Conservation (phyloP, 2,329 filamentous ascomycete species). For the Penicillium sp. region DNA sequence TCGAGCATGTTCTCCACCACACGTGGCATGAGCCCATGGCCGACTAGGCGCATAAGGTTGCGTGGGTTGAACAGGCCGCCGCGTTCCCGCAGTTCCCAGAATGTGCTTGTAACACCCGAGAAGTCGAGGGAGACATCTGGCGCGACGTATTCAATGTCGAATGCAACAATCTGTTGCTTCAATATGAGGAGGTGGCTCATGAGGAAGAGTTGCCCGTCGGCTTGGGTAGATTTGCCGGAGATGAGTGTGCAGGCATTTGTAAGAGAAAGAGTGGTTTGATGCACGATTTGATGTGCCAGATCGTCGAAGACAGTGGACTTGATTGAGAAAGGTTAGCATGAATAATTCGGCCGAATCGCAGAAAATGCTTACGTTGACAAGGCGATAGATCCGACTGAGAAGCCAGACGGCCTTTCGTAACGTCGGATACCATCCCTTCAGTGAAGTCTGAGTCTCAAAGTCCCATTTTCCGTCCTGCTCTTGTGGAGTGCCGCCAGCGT, state of each 20-base stretch:
- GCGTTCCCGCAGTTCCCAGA: slow-evolving; percentile 65
- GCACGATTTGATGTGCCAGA: slow-evolving; percentile 76
- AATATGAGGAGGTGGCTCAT: slow-evolving; percentile 92
- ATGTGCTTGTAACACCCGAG: slow-evolving; percentile 63
- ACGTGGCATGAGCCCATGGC: slow-evolving; percentile 59
- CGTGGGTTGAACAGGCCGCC: slow-evolving; percentile 65
- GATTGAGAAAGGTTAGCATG: slow-evolving; percentile 14
- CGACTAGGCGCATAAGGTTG: slow-evolving; percentile 60
- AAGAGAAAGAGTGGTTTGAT: slow-evolving; percentile 82
- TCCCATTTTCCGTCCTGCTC: slow-evolving; percentile 50
- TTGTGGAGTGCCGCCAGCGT: slow-evolving; percentile 46
- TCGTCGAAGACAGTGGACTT: slow-evolving; percentile 69
- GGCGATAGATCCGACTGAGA: slow-evolving; percentile 66
- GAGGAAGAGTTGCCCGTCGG: slow-evolving; percentile 85
- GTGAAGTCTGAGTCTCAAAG: slow-evolving; percentile 56
- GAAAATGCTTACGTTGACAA: slow-evolving; percentile 57
- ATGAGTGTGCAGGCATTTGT: slow-evolving; percentile 72
- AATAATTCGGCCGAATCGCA: neutral
- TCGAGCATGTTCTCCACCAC: slow-evolving; percentile 71
- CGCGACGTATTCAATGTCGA: slow-evolving; percentile 80
- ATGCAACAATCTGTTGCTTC: slow-evolving; percentile 92
- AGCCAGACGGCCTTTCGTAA: slow-evolving; percentile 67
- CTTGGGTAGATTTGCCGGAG: slow-evolving; percentile 58
- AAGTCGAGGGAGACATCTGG: slow-evolving; percentile 67
- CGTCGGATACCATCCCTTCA: slow-evolving; percentile 65